Conservation (phyloP, 2,329 filamentous ascomycete genomes). For the Lachnellula willkommii region DNA sequence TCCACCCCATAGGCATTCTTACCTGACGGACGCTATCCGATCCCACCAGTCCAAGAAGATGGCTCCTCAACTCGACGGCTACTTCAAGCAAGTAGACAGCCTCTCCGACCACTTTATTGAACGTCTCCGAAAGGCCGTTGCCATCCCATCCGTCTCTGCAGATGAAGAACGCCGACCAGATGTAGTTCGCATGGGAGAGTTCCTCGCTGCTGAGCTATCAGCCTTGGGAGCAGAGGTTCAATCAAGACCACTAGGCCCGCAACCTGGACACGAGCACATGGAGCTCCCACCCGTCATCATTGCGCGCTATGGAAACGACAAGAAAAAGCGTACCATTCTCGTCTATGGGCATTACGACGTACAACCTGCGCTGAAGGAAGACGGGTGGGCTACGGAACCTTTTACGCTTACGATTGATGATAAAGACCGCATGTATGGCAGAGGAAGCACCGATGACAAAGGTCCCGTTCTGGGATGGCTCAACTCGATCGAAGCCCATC, state of each 20-base stretch:
- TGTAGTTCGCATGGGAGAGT: constrained; percentile 95
- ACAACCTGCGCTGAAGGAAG: constrained; percentile 85
- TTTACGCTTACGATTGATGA: constrained; percentile 84
- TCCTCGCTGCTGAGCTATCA: constrained; percentile 77
- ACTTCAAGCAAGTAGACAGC: constrained; percentile 86
- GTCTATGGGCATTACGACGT: constrained; percentile 99
- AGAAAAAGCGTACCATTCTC: constrained; percentile 88
- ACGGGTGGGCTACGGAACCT: constrained; percentile 94
- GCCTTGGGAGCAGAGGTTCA: constrained; percentile 81
- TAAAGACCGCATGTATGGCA: constrained; percentile 92
- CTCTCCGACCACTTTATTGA: constrained; percentile 80
- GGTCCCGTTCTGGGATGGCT: constrained; percentile 95
- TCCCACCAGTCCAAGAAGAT: constrained; percentile 60
- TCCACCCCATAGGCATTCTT: constrained; percentile 9
- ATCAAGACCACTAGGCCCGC: constrained; percentile 80
- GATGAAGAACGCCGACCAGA: constrained; percentile 84
- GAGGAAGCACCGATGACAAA: constrained; percentile 96
- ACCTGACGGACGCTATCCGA: constrained; percentile 25
- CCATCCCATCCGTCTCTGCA: constrained; percentile 92
- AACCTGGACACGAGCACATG: constrained; percentile 84
- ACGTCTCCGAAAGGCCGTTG: constrained; percentile 83
- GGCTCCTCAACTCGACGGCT: constrained; percentile 85
- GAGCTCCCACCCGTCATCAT: constrained; percentile 90
- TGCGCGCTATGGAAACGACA: constrained; percentile 85
- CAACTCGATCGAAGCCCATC: constrained; percentile 96